phyloP scores from a whole-genome alignment of 331 rosid genomes.

The Pyrus hybrid region DNA sequence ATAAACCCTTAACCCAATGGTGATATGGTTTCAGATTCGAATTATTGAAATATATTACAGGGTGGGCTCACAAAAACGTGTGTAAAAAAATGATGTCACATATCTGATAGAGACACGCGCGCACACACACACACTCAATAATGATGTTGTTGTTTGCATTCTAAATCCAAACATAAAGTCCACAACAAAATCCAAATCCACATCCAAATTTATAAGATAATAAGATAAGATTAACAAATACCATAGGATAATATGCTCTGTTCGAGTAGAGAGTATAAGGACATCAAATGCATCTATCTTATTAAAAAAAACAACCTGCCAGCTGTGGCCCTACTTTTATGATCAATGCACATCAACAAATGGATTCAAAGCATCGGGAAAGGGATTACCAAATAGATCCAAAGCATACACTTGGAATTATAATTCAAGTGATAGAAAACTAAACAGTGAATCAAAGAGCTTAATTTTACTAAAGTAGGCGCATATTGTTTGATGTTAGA shows the following conservation, averaged over 20 bases:
- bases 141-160: constrained; percentile 46
- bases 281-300: not conserved
- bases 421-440: not conserved
- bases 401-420: not conserved
- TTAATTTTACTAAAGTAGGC: not conserved
- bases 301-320: constrained; percentile 4
- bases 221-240: constrained; percentile 37
- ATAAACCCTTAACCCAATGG: too few relatives aligned
- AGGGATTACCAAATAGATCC: not conserved
- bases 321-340: not conserved
- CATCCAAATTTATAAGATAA: constrained; percentile 25
- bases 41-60: too few relatives aligned
- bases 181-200: constrained; percentile 19
- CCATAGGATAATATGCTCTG: constrained; percentile 6
- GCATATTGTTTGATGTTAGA: not conserved
- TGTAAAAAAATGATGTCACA: too few relatives aligned
- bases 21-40: too few relatives aligned
- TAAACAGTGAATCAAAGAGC: not conserved
- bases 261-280: constrained; percentile 15
- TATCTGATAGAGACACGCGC: too few relatives aligned
- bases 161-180: constrained; percentile 23
- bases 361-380: not conserved
- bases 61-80: too few relatives aligned
- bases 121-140: constrained; percentile 6
- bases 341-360: not conserved